Evolutionary conservation across 805 yeast genomes (phyloP).

Genomic region (Zygosaccharomyces lentus): DNA sequence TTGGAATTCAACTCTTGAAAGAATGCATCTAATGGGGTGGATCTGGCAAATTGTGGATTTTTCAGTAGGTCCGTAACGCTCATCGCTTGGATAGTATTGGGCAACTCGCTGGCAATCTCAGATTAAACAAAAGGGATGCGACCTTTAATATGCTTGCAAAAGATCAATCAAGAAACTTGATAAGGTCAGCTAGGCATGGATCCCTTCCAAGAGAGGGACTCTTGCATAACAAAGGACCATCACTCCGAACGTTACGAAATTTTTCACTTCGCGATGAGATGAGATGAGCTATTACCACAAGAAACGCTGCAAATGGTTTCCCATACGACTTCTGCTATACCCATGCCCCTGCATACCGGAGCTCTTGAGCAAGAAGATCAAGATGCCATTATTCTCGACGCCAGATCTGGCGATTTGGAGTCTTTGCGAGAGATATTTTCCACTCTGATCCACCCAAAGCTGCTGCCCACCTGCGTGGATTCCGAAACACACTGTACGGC

Average conservation of each 20-base stretch:
- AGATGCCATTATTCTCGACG: conserved; percentile 76
- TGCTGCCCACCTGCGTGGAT: conserved; percentile 50
- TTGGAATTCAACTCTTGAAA: conserved; percentile 24
- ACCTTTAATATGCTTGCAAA: too few species aligned
- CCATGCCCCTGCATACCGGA: conserved; percentile 30
- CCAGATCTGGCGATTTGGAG: conserved; percentile 84
- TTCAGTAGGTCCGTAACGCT: conserved; percentile 5
- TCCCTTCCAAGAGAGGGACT: not conserved
- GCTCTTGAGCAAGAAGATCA: conserved; percentile 65
- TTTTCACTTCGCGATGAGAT: conserved; percentile 8
- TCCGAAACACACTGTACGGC: conserved; percentile 66
- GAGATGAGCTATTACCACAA: conserved; percentile 9
- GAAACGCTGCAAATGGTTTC: too few species aligned
- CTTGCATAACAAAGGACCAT: not conserved
- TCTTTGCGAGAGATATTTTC: conserved; percentile 64
- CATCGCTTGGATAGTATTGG: not conserved
- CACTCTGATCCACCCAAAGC: conserved; percentile 46
- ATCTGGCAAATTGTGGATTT: conserved; percentile 32
- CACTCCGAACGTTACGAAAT: conserved; percentile 13
- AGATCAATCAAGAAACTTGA: too few species aligned
- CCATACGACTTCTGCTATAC: not conserved
- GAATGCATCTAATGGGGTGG: conserved; percentile 34
- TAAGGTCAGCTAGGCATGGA: not conserved
- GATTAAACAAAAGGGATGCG: not conserved
- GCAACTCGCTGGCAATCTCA: not conserved